These are phyloP conservation scores for Chytriomyces sp. DNA, from an alignment of 192 early-diverging fungal genomes.

Conservation along the genomic window DNA sequence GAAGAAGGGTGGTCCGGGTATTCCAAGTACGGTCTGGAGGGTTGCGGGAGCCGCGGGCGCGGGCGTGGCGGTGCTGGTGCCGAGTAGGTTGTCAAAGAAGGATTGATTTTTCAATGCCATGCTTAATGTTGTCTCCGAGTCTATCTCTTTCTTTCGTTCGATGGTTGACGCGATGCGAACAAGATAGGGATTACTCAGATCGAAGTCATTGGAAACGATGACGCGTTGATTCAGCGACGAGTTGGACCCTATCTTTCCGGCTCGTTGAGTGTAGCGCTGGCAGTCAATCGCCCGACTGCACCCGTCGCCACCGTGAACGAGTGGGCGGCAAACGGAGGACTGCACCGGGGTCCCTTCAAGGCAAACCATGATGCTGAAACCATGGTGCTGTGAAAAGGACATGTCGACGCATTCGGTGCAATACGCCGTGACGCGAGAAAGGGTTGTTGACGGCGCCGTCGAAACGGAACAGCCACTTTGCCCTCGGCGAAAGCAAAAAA, in stretches of 20 bases:
- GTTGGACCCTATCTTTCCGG: background rate
- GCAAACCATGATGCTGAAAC: no score
- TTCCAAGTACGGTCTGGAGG: background rate
- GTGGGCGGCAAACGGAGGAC: no score
- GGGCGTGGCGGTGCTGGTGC: background rate
- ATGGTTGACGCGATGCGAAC: background rate
- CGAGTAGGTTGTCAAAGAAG: background rate
- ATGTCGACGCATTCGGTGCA: no score
- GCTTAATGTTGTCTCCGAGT: background rate
- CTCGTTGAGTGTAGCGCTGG: background rate
- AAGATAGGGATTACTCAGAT: background rate
- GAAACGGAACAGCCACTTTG: no score
- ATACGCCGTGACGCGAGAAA: no score
- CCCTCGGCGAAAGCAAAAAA: no score
- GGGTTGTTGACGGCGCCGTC: no score
- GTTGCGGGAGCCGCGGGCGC: background rate
- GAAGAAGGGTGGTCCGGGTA: background rate
- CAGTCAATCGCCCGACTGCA: background rate
- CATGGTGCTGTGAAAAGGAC: no score
- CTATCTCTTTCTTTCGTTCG: background rate
- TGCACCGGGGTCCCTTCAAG: no score
- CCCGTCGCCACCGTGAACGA: background rate
- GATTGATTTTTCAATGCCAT: background rate
- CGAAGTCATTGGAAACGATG: background rate
- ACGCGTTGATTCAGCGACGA: background rate